Percentiles rank a stretch among this genome's conserved stretches.
These are phyloP conservation scores for Cryphonectria japonica DNA, from an alignment of 2,329 filamentous ascomycete species.

Conservation along the genomic window DNA sequence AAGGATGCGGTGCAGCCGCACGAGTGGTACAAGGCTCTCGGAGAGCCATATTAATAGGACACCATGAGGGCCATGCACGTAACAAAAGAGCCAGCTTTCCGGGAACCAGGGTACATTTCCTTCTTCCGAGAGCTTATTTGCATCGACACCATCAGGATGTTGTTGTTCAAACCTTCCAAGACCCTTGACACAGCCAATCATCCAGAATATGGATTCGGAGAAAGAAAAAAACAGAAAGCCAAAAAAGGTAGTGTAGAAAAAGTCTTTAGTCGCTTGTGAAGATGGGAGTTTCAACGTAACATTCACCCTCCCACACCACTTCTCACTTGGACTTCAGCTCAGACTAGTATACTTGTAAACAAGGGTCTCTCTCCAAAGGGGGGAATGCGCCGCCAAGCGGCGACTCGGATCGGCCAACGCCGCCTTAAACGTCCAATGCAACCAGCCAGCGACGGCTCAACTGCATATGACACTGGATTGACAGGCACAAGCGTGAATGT, in stretches of 20 bases:
- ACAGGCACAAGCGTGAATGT: not conserved
- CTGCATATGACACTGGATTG: not conserved
- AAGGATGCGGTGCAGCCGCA: not conserved
- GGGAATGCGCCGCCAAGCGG: not conserved
- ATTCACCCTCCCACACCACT: too few relatives aligned
- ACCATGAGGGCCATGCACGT: not conserved
- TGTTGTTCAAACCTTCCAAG: not conserved
- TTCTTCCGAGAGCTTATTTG: not conserved
- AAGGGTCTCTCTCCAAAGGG: not conserved
- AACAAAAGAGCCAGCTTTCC: not conserved
- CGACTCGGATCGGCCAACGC: not conserved
- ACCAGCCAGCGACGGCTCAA: not conserved
- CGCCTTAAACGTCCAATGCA: not conserved
- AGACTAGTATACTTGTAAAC: not conserved
- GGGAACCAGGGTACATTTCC: not conserved
- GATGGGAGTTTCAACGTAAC: too few relatives aligned
- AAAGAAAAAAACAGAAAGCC: not conserved
- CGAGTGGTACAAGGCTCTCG: not conserved
- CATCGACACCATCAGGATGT: not conserved
- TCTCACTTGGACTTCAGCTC: not conserved
- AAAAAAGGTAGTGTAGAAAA: not conserved
- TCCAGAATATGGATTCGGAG: not conserved
- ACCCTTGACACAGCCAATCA: not conserved
- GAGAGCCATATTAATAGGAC: conserved; percentile 6
- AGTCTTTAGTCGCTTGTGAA: not conserved